phyloP scores from a whole-genome alignment of 73 alveolate genomes.

The Tetrahymena borealis region DNA sequence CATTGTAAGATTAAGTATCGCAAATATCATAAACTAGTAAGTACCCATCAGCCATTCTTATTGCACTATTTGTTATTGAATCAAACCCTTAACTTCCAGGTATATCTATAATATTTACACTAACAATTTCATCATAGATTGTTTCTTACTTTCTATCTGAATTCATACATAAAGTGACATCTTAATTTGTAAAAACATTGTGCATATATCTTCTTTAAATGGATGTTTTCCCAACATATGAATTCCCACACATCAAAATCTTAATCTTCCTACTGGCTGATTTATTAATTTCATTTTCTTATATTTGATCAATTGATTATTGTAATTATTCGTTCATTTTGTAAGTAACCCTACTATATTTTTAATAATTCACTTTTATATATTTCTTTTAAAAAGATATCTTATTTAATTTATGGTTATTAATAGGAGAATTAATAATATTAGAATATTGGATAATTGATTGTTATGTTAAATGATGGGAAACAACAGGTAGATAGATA shows the following conservation, averaged over 20 bases:
- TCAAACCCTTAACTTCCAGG: neutral
- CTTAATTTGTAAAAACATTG: neutral
- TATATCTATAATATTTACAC: neutral
- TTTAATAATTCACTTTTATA: too few species aligned
- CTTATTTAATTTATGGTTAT: too few species aligned
- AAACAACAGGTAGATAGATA: too few species aligned
- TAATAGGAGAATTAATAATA: too few species aligned
- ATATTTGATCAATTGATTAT: too few species aligned
- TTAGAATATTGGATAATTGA: too few species aligned
- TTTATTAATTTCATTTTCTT: too few species aligned
- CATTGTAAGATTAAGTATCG: neutral
- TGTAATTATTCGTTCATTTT: too few species aligned
- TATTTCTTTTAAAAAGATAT: too few species aligned
- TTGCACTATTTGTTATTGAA: neutral
- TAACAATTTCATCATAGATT: neutral
- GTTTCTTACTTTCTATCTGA: neutral
- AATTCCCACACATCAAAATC: neutral
- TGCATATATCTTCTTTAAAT: neutral
- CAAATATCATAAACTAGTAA: neutral
- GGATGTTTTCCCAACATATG: neutral
- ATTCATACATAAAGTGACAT: neutral
- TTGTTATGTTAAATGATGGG: too few species aligned
- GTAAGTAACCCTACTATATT: too few species aligned
- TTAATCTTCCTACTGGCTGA: neutral
- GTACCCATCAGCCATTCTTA: neutral